These are phyloP conservation scores for Picochlorum sp. DNA, from an alignment of 139 green algal genomes.

Conservation along the genomic window DNA sequence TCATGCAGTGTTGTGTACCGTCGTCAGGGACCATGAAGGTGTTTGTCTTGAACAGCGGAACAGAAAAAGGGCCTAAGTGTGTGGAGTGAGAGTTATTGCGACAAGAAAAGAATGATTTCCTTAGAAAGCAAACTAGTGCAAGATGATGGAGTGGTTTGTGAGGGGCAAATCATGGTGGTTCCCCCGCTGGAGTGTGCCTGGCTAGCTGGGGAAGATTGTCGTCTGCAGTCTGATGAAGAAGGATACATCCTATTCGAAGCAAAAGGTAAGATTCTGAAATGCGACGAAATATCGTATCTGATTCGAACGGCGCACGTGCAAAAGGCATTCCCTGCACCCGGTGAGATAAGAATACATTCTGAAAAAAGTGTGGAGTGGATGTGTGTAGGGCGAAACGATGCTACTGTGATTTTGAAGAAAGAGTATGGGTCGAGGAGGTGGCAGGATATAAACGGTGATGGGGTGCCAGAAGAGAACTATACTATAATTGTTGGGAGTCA, in stretches of 20 bases:
- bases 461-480: conserved; percentile 40
- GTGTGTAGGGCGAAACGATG: conserved; percentile 58
- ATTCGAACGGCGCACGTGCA: too few relatives aligned
- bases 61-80: too few relatives aligned
- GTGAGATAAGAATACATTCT: too few relatives aligned
- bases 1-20: too few relatives aligned
- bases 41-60: too few relatives aligned
- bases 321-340: too few relatives aligned
- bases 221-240: conserved; percentile 16
- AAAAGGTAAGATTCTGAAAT: conserved; percentile 49
- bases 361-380: background rate
- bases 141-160: background rate
- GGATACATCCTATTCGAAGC: conserved; percentile 47
- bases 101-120: too few relatives aligned
- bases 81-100: too few relatives aligned
- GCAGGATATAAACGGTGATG: conserved; percentile 36
- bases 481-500: conserved; percentile 80
- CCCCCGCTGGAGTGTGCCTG: conserved; percentile 76
- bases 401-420: conserved; percentile 64
- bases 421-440: conserved; percentile 49
- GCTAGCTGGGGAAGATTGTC: conserved; percentile 39
- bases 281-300: too few relatives aligned
- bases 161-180: conserved; percentile 42
- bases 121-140: too few relatives aligned
- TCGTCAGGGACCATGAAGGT: too few relatives aligned